Base-by-base conservation (phyloP, 306 rosid genomes). In the Rosa persica region DNA sequence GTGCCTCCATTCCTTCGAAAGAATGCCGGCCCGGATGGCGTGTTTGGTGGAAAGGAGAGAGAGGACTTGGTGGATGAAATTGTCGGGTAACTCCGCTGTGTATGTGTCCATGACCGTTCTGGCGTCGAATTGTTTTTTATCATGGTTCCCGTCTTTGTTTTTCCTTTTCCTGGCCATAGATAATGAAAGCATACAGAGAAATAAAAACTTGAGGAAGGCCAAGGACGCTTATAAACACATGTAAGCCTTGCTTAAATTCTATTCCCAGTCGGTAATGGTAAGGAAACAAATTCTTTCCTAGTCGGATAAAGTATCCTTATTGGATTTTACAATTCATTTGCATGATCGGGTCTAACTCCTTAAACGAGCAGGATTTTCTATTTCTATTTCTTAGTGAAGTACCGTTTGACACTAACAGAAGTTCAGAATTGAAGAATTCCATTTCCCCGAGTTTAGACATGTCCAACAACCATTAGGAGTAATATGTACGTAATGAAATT, bases 31-130 rank as follows among this genome's bases (percentile, higher is more conserved):
- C 43, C 52, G 67, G 68, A 42, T n/a, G 19, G 67, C 78, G 0
- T 10, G 22, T 16, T 55, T 74, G 12, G 54, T 40, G 66, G 78
- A 65, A 12, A 74, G 52, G 23, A 74, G 67, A 25, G 25, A 36
- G 40, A 74, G 68, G 39, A 74, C 38, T 22, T 58, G 54, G 78
- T 57, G 9, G 25, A 74, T 58, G 25, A 58, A 68, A 55, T 6
- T 17, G 4, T 25, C 25, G 8, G 78, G 78, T 22, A 74, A 58
- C 61, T 55, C 69, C 0, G 78, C 17, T 57, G 39, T 43, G 38
- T 44, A 44, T 51, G 25, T 71, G 38, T 40, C 52, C 47, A 8
- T 52, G 11, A 12, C 51, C 66, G 3, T 15, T 9, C 36, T n/a
- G 51, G 68, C n/a, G 60, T 19, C 40, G 15, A 40, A 12, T 16